Percentiles rank a stretch among this genome's conserved stretches.
Evolutionary conservation across 306 rosid species (phyloP).

Genomic region (Pyrus bretschneideri): DNA sequence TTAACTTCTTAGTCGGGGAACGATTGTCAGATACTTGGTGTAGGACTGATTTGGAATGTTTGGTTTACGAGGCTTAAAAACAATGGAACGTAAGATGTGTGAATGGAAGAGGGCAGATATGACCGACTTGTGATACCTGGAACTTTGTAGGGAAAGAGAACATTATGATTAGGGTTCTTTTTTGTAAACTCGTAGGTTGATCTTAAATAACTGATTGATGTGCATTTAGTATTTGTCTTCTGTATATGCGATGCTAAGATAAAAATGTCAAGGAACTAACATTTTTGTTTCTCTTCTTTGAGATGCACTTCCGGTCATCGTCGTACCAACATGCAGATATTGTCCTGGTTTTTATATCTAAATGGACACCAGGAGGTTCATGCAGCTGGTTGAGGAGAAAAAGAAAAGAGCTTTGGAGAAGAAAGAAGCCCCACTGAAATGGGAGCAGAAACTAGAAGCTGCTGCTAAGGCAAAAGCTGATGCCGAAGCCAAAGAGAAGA

Average conservation of each 20-base stretch:
- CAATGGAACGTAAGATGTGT: neutral
- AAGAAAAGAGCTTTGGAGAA: constrained; percentile 85
- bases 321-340: constrained; percentile 75
- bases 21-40: neutral
- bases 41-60: neutral
- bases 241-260: neutral
- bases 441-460: constrained; percentile 95
- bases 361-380: constrained; percentile 83
- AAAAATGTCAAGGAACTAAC: constrained; percentile 48
- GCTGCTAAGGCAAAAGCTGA: constrained; percentile 69
- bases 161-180: neutral
- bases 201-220: neutral
- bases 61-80: too few species aligned
- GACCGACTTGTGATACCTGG: neutral
- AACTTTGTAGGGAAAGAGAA: neutral
- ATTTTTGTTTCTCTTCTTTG: constrained; percentile 95
- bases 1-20: neutral
- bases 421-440: constrained; percentile 90
- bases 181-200: neutral
- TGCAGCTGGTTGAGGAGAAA: constrained; percentile 88
- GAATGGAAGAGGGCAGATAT: neutral
- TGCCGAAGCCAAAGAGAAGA: constrained; percentile 66
- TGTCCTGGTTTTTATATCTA: constrained; percentile 50
- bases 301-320: constrained; percentile 96
- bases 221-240: neutral